phyloP scores from a whole-genome alignment of 805 yeast species.

The Candida broadrunensis region DNA sequence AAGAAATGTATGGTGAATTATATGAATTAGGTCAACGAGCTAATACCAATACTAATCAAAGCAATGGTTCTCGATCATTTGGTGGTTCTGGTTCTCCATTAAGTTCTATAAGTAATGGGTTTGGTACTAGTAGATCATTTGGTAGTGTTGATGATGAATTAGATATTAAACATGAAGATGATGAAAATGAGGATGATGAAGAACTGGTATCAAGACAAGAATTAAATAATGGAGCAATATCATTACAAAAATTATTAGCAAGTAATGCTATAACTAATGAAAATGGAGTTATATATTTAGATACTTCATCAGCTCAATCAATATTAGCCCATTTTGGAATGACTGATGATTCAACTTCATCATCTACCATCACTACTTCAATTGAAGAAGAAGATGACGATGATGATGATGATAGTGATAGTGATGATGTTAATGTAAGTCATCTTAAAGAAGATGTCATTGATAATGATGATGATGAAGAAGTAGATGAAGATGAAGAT shows the following conservation, averaged over 20 bases:
- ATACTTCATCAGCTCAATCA: constrained; percentile 61
- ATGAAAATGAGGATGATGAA: constrained; percentile 14
- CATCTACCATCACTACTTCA: constrained; percentile 16
- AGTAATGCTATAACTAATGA: constrained; percentile 53
- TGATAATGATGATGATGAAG: constrained; percentile 21
- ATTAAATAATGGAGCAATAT: constrained; percentile 35
- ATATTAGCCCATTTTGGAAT: constrained; percentile 52
- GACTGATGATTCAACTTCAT: constrained; percentile 25
- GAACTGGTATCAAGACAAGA: constrained; percentile 2
- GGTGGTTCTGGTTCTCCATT: constrained; percentile 7
- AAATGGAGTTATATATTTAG: constrained; percentile 64
- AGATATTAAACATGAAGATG: constrained; percentile 22
- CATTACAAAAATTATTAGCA: constrained; percentile 43
- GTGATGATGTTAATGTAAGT: constrained; percentile 20
- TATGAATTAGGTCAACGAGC: constrained; percentile 50
- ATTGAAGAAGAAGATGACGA: constrained; percentile 27
- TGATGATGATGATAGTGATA: constrained; percentile 26
- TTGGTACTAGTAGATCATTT: constrained; percentile 27
- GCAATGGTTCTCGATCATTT: constrained; percentile 8
- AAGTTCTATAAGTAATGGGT: constrained; percentile 5
- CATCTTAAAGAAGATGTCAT: constrained; percentile 31
- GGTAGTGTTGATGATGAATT: constrained; percentile 18
- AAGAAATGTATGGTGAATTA: constrained; percentile 44
- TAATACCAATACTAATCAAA: constrained; percentile 11
- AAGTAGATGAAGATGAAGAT: constrained; percentile 10